phyloP scores from a whole-genome alignment of 306 rosid species.

The Prunus mira region DNA sequence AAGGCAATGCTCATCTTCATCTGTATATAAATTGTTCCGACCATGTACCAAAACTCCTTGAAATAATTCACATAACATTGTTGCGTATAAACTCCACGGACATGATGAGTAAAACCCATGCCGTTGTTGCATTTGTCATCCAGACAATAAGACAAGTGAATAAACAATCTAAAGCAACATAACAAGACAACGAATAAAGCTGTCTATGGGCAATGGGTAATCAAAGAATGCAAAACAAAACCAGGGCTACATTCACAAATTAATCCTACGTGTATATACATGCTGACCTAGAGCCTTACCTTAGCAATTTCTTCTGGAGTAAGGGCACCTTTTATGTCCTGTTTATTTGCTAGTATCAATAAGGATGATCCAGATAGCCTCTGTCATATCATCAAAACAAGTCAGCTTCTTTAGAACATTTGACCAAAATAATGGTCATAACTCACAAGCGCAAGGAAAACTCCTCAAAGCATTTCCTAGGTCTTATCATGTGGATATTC shows the following conservation, averaged over 20 bases:
- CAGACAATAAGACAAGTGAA: neutral
- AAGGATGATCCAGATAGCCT: constrained; percentile 87
- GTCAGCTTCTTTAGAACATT: neutral
- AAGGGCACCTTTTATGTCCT: constrained; percentile 84
- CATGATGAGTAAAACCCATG: neutral
- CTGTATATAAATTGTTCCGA: neutral
- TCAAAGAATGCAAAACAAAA: neutral
- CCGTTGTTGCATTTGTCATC: neutral
- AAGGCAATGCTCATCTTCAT: neutral
- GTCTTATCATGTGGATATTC: neutral
- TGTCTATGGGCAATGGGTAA: neutral
- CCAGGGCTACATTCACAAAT: neutral
- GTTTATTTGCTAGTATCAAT: constrained; percentile 87
- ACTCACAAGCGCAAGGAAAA: neutral
- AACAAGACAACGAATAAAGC: neutral
- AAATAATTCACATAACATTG: neutral
- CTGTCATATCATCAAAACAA: constrained; percentile 33
- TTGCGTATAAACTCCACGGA: neutral
- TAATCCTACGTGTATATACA: no score
- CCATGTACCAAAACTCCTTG: neutral
- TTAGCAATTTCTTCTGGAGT: constrained; percentile 70
- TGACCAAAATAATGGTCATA: neutral
- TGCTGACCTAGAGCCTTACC: constrained; percentile 33
- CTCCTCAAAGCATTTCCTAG: neutral
- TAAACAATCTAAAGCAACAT: neutral